Evolutionary conservation across 768 basidiomycete genomes (phyloP), one percentile per base, ranked within the genome.

Genomic region (Russula sp.): DNA sequence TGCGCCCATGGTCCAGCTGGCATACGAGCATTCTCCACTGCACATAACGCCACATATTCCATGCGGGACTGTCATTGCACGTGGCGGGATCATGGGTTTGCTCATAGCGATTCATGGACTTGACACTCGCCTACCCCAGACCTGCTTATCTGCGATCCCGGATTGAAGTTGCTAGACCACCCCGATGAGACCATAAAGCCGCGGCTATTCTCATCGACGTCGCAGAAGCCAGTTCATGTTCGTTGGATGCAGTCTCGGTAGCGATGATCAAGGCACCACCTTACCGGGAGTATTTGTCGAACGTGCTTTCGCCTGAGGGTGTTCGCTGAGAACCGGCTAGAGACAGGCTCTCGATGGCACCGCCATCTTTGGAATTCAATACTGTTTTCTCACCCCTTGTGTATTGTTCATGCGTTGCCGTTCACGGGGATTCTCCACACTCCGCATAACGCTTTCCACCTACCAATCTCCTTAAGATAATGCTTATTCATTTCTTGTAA

Each of bases 201-300:
- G 49, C 48, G 25, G 42, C 6, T 8, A 20, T 55, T 45, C 49
- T 41, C 29, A 52, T 46, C 14, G 8, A 36, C 16, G 9, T 46
- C 16, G 48, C 22, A 47, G 45, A 56, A 52, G 45, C 46, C 35
- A n/a, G 13, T 29, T 7, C 18, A 14, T 7, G 32, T 11, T 36
- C 29, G 18, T 8, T 16, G 34, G 10, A 10, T 3, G 20, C 10
- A 14, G 35, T 60, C 13, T 36, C 32, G 22, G 43, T 55, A 32
- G 53, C 34, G 8, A 51, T 58, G 29, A 52, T 62, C 39, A 45
- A 45, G 61, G 43, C 29, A 58, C 43, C 49, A 32, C 20, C 42
- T 20, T 34, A 58, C 47, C 51, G 51, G 36, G 34, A n/a, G 14
- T 35, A 34, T 43, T 48, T 49, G 34, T 14, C 16, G 9, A 5